Evolutionary conservation across 495 filamentous ascomycete genomes (phyloP), one percentile per base, ranked within the genome.

Genomic region (Podospora appendiculata): DNA sequence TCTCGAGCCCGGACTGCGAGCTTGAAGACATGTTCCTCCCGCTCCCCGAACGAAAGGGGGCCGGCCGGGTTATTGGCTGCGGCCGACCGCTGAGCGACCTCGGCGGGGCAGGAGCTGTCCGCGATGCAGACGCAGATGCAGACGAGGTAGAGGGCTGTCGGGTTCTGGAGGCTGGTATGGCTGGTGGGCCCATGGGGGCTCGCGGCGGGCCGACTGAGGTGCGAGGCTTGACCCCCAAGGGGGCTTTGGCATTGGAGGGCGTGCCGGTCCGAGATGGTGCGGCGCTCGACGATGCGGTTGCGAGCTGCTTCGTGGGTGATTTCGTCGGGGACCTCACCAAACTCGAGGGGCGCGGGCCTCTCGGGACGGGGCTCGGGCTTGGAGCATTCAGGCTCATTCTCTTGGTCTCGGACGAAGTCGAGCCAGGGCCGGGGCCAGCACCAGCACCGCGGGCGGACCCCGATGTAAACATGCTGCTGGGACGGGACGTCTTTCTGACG

Each of bases 291-390:
- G 75, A 60, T 2, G 79, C 73, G 34, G 79, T 78, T 8, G 57
- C 71, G 9, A 88, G 67, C 54, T 88, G 86, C 63, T 94, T 92
- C 9, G 87, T 89, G 8, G 89, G 88, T 5, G 86, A 89, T 60
- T 88, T 89, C 0, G 79, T 83, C 6, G 89, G 88, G 32, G 87
- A 88, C 85, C 80, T 78, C 33, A 63, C 55, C 45, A 82, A 62
- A 56, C 81, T 83, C 49, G 81, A 70, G 14, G 81, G 74, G 42
- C 73, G 60, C 41, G 73, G 69, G 25, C 65, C 59, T 58, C 73
- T 82, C 41, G 77, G 71, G 14, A 67, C 78, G 4, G 85, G 81
- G 17, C 81, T 85, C 25, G 84, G 84, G 59, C 84, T 88, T 0
- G 79, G 75, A 48, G 80, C 75, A 68, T 84, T 86, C 41, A 83